Evolutionary conservation across 495 filamentous ascomycete genomes (phyloP).

Genomic region (Xylaria nigripes): DNA sequence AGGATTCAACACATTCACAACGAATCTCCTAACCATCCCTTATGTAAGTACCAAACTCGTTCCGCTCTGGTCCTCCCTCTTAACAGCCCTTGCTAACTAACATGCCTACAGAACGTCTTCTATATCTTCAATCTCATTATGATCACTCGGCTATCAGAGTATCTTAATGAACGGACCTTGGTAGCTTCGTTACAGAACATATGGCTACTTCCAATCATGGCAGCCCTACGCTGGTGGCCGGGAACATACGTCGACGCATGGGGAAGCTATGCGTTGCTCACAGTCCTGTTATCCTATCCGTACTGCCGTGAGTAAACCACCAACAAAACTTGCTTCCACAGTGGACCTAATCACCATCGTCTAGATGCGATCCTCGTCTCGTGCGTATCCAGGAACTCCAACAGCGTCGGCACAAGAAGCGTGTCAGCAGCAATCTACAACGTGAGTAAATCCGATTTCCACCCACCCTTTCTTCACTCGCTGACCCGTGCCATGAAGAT

Average conservation of each 20-base stretch:
- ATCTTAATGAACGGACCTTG: conserved; percentile 49
- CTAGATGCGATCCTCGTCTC: conserved; percentile 54
- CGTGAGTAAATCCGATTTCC: conserved; percentile 4
- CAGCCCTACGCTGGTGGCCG: conserved; percentile 41
- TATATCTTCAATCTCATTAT: conserved; percentile 42
- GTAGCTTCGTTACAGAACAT: conserved; percentile 46
- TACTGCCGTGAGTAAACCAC: conserved; percentile 23
- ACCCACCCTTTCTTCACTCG: neutral
- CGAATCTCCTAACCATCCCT: conserved; percentile 65
- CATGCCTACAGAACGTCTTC: conserved; percentile 30
- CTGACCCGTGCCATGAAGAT: conserved; percentile 31
- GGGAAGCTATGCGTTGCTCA: conserved; percentile 47
- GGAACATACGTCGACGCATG: conserved; percentile 31
- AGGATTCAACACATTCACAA: conserved; percentile 58
- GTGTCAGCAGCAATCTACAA: conserved; percentile 61
- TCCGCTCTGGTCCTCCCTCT: too few relatives aligned
- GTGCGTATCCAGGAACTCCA: conserved; percentile 55
- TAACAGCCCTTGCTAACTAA: neutral
- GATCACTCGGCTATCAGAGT: conserved; percentile 51
- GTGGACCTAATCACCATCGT: neutral
- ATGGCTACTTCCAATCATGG: conserved; percentile 50
- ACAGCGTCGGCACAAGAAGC: conserved; percentile 59
- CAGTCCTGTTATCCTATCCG: conserved; percentile 41
- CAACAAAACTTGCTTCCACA: neutral
- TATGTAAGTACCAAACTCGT: conserved; percentile 13